Percentiles rank a stretch among this genome's conserved stretches.
These are phyloP conservation scores for Colletotrichum spinosum DNA, from an alignment of 2,329 filamentous ascomycete species.

Conservation along the genomic window DNA sequence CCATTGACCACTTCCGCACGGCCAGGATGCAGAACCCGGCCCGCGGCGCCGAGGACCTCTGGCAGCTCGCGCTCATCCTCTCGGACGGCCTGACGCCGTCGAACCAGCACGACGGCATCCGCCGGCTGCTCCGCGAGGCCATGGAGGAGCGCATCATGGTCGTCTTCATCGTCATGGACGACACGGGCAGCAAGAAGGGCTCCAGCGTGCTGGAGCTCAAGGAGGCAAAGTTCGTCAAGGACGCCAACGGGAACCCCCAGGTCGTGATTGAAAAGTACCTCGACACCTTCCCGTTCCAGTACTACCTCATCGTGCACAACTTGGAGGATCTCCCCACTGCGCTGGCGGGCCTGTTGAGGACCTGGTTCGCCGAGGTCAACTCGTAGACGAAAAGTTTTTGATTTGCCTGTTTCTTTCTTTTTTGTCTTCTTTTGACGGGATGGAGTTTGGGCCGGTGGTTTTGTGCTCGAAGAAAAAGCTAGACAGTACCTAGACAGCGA, in stretches of 20 bases:
- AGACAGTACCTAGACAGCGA: not conserved
- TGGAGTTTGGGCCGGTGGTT: not conserved
- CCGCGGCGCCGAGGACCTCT: conserved; percentile 75
- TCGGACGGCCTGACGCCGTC: conserved; percentile 93
- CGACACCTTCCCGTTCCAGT: conserved; percentile 95
- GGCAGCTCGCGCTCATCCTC: conserved; percentile 94
- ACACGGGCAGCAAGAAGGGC: conserved; percentile 57
- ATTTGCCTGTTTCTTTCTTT: not conserved
- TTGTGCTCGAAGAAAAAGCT: not conserved
- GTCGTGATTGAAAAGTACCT: conserved; percentile 91
- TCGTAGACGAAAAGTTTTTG: conserved; percentile 42
- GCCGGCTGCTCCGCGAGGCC: conserved; percentile 85
- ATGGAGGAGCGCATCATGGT: conserved; percentile 97
- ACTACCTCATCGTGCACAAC: conserved; percentile 94
- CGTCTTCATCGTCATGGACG: conserved; percentile 96
- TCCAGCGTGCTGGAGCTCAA: conserved; percentile 88
- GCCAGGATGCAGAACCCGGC: conserved; percentile 73
- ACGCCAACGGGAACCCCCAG: conserved; percentile 69
- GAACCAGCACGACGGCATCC: conserved; percentile 82
- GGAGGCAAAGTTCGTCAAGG: conserved; percentile 83
- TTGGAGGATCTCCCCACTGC: conserved; percentile 91
- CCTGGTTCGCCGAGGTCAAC: conserved; percentile 89
- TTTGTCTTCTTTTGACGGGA: not conserved
- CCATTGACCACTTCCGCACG: conserved; percentile 83
- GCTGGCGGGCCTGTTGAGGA: conserved; percentile 86